Conservation (phyloP, 345 rosid genomes). For the Limnanthes douglasii region DNA sequence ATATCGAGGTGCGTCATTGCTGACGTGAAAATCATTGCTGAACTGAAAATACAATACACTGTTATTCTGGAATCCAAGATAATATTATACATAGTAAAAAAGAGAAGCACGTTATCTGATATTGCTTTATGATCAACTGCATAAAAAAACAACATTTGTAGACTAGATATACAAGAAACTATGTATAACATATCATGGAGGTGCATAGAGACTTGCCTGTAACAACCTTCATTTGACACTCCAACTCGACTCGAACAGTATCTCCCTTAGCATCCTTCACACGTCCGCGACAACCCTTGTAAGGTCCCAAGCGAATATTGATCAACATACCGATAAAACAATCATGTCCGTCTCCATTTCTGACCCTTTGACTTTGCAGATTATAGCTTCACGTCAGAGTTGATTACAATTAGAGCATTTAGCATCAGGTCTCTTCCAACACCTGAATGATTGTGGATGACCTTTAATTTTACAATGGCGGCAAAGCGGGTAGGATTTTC, state of each 20-base stretch:
- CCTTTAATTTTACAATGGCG: too few relatives aligned
- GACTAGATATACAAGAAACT: constrained; percentile 8
- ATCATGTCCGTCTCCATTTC: constrained; percentile 83
- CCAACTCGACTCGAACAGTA: constrained; percentile 76
- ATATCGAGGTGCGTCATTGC: constrained; percentile 69
- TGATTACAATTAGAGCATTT: too few relatives aligned
- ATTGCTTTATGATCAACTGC: constrained; percentile 68
- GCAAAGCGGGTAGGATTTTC: too few relatives aligned
- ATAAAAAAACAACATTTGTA: constrained; percentile 12
- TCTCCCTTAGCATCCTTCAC: constrained; percentile 75
- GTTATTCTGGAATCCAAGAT: too few relatives aligned
- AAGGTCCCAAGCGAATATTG: constrained; percentile 70
- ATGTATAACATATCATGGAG: constrained; percentile 3
- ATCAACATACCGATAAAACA: constrained; percentile 61
- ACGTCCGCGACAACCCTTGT: constrained; percentile 81
- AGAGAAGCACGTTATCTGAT: constrained; percentile 68
- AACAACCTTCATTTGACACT: constrained; percentile 82
- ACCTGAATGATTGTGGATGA: too few relatives aligned
- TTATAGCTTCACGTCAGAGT: too few relatives aligned
- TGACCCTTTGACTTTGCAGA: constrained; percentile 77
- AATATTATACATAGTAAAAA: constrained; percentile 48
- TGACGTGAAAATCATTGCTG: background rate
- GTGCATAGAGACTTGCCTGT: constrained; percentile 48
- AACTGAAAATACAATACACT: background rate
- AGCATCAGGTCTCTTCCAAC: too few relatives aligned